Percentiles rank a stretch among this genome's conserved stretches.
These are phyloP conservation scores for Dioscorea cayenensis DNA, from an alignment of 116 monocot genomes.

Conservation along the genomic window DNA sequence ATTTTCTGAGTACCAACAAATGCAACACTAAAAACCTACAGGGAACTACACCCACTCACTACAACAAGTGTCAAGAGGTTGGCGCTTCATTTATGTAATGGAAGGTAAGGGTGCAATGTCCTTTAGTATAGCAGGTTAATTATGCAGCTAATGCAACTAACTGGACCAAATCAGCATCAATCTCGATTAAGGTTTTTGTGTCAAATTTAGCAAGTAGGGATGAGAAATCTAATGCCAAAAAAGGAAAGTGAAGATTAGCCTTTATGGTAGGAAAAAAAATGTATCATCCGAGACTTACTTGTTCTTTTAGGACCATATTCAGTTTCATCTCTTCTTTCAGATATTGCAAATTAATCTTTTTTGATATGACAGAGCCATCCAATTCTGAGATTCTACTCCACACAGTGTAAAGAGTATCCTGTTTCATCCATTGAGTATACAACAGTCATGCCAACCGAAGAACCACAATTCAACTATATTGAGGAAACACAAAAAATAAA, in stretches of 20 bases:
- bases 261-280: background rate
- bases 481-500: background rate
- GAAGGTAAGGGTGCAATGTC: no score
- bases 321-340: constrained; percentile 48
- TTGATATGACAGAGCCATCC: constrained; percentile 33
- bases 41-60: no score
- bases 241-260: background rate
- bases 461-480: background rate
- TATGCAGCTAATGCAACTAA: no score
- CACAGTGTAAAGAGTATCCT: constrained; percentile 50
- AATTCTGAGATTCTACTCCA: constrained; percentile 42
- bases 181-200: no score
- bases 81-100: no score
- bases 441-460: background rate
- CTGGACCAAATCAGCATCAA: no score
- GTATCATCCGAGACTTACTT: constrained; percentile 33
- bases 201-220: no score
- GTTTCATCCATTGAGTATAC: constrained; percentile 16
- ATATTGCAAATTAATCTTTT: constrained; percentile 47
- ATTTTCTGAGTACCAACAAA: no score
- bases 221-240: background rate
- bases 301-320: constrained; percentile 42
- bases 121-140: no score
- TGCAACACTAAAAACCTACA: no score
- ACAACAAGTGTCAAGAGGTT: no score